Percentiles rank a stretch among this genome's conserved stretches.
These are phyloP conservation scores for Cystofilobasidium macerans DNA, from an alignment of 768 basidiomycete species.

Conservation along the genomic window DNA sequence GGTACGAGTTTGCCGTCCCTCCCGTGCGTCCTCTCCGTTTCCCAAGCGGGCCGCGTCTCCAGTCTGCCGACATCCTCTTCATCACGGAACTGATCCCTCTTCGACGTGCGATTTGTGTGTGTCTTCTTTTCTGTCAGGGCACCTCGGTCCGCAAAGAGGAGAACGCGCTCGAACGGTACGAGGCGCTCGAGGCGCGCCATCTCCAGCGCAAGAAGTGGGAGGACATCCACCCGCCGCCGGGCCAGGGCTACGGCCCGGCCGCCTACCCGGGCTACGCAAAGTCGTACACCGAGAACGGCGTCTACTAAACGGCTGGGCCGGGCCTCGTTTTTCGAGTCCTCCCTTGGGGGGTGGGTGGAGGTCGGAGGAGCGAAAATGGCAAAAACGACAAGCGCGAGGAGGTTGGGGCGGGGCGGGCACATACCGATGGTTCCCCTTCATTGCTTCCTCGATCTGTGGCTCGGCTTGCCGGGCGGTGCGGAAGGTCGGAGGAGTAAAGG, in stretches of 20 bases:
- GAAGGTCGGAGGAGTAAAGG: no score
- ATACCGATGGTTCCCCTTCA: neutral
- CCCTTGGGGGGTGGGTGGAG: no score
- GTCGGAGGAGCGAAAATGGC: neutral
- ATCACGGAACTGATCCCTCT: neutral
- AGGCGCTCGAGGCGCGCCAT: neutral
- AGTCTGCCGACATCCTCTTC: no score
- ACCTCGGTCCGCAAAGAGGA: neutral
- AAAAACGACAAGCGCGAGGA: neutral
- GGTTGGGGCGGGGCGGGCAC: neutral
- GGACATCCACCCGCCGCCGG: slow-evolving; percentile 9
- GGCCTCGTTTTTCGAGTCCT: neutral
- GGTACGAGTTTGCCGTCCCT: neutral
- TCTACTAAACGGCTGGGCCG: neutral
- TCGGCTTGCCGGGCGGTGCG: no score
- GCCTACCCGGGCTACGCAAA: slow-evolving; percentile 10
- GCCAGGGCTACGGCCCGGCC: neutral
- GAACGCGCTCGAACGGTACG: slow-evolving; percentile 1
- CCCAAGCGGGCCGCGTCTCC: no score
- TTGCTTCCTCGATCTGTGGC: no score
- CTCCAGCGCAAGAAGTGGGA: slow-evolving; percentile 3
- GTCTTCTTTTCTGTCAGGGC: no score
- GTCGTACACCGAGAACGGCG: slow-evolving; percentile 4
- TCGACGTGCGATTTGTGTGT: neutral
- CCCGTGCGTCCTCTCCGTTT: neutral